Base-by-base conservation (phyloP, 495 filamentous ascomycete species). In the Aspergillus taichungensis region DNA sequence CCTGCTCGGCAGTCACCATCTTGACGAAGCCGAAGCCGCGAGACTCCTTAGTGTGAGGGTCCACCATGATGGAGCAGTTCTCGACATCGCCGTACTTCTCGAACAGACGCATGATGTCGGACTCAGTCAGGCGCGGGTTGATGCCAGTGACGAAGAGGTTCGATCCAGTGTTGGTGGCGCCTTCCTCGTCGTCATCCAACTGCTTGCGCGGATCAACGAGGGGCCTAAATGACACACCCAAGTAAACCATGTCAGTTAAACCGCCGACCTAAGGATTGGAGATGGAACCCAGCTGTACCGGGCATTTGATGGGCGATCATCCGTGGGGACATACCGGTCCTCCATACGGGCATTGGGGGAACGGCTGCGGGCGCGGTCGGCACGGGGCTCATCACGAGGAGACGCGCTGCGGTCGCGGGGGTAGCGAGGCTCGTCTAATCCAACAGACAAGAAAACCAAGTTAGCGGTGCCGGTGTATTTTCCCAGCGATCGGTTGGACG, bases 11-110 rank as follows among this genome's bases (percentile, higher is more conserved):
- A 47, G 87, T 94, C 34, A 83, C 79, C 90, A 97, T 96, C 75
- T 97, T 97, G 62, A 99, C 94, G 72, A 99, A 99, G 45, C 94
- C 92, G 54, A 99, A 99, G 54, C 92, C 92, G 73, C 92, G 94
- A 52, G 89, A 95, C 68, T 97, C 94, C 71, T 94, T 90, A 53
- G 85, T 90, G 66, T 97, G 94, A 45, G 92, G 92, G 63, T 97
- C 94, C 57, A 89, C 76, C 94, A 99, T 97, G 75, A 99, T 99
- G 55, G 95, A 92, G 73, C 90, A 96, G 71, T 94, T 96, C 69
- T 96, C 91, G 30, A 99, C 92, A 63, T 91, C 86, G 54, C 92
- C 92, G 54, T 95, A 97, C 69, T 97, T 99, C 70, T 94, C 88
- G 57, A 97, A 99, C 34, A 99, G 83, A 66, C 87, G 87, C 34